These are phyloP conservation scores for Melaleuca alternifolia DNA, from an alignment of 345 rosid species.

Conservation along the genomic window DNA sequence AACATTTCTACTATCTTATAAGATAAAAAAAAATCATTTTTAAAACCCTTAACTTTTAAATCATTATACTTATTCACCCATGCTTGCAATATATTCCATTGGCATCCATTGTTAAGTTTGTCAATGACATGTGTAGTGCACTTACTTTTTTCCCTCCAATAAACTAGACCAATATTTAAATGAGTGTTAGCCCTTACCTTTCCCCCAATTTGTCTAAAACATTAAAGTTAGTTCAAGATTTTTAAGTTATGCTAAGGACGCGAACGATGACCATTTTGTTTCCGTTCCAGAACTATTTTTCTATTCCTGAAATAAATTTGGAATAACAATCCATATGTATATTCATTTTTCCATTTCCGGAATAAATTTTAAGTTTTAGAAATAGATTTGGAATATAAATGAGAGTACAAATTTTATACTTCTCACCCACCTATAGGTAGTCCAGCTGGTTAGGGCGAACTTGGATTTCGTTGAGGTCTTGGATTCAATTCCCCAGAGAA, in stretches of 20 bases:
- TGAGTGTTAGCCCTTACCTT: background rate
- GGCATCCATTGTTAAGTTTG: background rate
- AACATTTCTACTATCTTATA: background rate
- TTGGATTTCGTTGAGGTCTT: too few species aligned
- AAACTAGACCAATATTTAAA: background rate
- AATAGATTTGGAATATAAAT: too few species aligned
- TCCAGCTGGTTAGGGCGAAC: too few species aligned
- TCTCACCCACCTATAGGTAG: too few species aligned
- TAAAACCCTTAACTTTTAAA: background rate
- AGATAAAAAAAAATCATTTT: background rate
- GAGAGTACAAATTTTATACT: too few species aligned
- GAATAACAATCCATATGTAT: too few species aligned
- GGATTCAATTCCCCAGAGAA: too few species aligned
- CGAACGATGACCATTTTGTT: too few species aligned
- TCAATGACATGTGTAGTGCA: background rate
- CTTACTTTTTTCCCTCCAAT: background rate
- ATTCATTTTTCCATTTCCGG: too few species aligned
- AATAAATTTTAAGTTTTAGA: too few species aligned
- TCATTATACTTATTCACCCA: background rate
- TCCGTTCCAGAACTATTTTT: too few species aligned
- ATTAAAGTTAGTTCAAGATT: background rate
- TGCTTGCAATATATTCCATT: background rate
- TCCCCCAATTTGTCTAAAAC: background rate
- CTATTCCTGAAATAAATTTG: too few species aligned
- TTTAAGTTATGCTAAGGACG: background rate